Conservation (phyloP, 1,139 yeast genomes). For the Kodamaea ohmeri region DNA sequence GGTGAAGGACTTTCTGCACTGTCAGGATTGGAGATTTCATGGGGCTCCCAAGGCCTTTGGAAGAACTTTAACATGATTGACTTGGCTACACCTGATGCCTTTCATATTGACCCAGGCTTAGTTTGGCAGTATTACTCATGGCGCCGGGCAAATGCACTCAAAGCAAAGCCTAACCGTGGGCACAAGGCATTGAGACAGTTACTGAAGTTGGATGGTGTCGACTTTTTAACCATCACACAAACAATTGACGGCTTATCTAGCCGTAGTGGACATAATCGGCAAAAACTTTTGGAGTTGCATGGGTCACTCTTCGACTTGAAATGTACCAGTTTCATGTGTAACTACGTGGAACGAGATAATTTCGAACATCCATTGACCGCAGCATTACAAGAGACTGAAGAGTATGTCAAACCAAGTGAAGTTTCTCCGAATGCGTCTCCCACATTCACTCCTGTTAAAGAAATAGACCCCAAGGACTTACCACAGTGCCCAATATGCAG, state of each 20-base stretch:
- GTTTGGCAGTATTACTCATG: conserved; percentile 89
- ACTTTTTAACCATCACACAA: conserved; percentile 70
- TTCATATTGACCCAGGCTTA: conserved; percentile 73
- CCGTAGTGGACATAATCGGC: conserved; percentile 59
- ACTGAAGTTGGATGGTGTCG: conserved; percentile 28
- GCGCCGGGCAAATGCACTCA: conserved; percentile 61
- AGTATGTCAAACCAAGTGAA: conserved; percentile 16
- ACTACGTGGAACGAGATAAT: conserved; percentile 52
- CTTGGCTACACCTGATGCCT: conserved; percentile 88
- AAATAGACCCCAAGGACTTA: conserved; percentile 49
- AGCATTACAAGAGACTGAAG: conserved; percentile 46
- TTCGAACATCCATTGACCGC: conserved; percentile 62
- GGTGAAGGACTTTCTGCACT: conserved; percentile 84
- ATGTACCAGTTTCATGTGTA: conserved; percentile 77
- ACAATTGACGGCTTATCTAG: conserved; percentile 75
- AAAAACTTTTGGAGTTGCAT: conserved; percentile 62
- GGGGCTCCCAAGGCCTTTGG: conserved; percentile 79
- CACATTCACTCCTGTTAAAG: conserved; percentile 46
- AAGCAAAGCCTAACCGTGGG: conserved; percentile 70
- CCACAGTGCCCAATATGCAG: conserved; percentile 77
- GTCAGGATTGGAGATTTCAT: conserved; percentile 72
- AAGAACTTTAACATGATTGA: conserved; percentile 75
- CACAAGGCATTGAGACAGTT: conserved; percentile 63
- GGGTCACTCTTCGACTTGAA: conserved; percentile 71
- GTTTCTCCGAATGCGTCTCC: conserved; percentile 32